Percentiles rank a stretch among this genome's conserved stretches.
These are phyloP conservation scores for Geotrichum fermentans DNA, from an alignment of 1,139 yeast genomes.

Conservation along the genomic window DNA sequence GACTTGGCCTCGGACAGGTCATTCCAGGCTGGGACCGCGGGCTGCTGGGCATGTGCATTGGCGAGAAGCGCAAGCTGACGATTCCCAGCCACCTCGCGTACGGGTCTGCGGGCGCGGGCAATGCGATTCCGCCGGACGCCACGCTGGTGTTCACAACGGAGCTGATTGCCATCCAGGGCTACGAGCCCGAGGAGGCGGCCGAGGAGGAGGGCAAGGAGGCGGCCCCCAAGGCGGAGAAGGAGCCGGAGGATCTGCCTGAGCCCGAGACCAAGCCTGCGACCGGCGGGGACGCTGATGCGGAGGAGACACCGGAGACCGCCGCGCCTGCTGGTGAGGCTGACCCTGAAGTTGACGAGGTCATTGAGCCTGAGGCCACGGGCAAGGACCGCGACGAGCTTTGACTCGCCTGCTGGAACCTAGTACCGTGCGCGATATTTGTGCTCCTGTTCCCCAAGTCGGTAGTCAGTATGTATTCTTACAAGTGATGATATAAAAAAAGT, in stretches of 20 bases:
- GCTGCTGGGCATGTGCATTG: slow-evolving; percentile 72
- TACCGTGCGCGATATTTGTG: background rate
- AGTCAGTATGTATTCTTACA: background rate
- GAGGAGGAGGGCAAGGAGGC: background rate
- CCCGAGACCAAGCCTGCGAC: slow-evolving; percentile 3
- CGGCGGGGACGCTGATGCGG: slow-evolving; percentile 4
- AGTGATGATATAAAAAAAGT: too few species aligned
- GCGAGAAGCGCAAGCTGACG: slow-evolving; percentile 71
- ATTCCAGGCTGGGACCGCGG: slow-evolving; percentile 90
- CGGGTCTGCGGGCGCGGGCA: slow-evolving; percentile 67
- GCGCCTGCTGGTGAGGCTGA: slow-evolving; percentile 6
- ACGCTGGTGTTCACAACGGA: slow-evolving; percentile 45
- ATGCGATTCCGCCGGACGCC: slow-evolving; percentile 68
- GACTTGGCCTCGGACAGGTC: slow-evolving; percentile 70
- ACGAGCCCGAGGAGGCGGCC: slow-evolving; percentile 16
- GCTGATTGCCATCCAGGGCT: slow-evolving; percentile 33
- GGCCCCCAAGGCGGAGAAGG: slow-evolving; percentile 15
- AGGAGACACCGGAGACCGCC: slow-evolving; percentile 5
- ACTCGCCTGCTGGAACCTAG: background rate
- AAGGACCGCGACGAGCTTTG: slow-evolving; percentile 12
- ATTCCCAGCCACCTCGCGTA: slow-evolving; percentile 77
- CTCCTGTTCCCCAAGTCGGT: background rate
- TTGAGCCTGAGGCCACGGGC: slow-evolving; percentile 9
- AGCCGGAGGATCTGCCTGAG: slow-evolving; percentile 14
- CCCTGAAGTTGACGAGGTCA: slow-evolving; percentile 4